These are phyloP conservation scores for Lachancea quebecensis DNA, from an alignment of 805 yeast species.

Conservation along the genomic window DNA sequence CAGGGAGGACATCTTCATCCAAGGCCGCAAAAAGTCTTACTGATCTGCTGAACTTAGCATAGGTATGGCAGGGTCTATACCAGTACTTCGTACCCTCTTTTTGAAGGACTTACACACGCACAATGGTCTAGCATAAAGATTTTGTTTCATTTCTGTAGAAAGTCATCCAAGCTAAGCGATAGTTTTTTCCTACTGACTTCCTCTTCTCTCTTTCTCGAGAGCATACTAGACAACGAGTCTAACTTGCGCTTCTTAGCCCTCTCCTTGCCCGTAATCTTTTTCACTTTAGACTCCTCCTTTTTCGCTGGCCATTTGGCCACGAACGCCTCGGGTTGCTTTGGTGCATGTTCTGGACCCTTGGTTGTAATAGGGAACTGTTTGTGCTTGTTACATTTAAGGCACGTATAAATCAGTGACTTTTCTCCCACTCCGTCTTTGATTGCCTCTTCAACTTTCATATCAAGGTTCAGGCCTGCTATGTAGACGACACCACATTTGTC, in stretches of 20 bases:
- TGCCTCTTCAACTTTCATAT: slow-evolving; percentile 15
- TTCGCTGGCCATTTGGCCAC: slow-evolving; percentile 25
- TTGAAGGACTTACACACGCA: too few species aligned
- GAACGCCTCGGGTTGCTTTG: slow-evolving; percentile 7
- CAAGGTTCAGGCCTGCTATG: slow-evolving; percentile 27
- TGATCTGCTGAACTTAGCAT: slow-evolving; percentile 6
- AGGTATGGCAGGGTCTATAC: background rate
- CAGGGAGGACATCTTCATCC: background rate
- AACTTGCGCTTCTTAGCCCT: slow-evolving; percentile 43
- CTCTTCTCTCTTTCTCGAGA: slow-evolving; percentile 37
- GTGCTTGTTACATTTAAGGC: slow-evolving; percentile 24
- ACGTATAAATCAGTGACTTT: slow-evolving; percentile 21
- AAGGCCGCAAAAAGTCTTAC: slow-evolving; percentile 7
- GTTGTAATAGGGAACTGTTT: slow-evolving; percentile 12
- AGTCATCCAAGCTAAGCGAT: slow-evolving; percentile 43
- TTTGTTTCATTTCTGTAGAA: slow-evolving; percentile 33
- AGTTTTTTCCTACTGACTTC: slow-evolving; percentile 29
- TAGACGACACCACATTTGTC: slow-evolving; percentile 26
- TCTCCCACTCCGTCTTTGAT: background rate
- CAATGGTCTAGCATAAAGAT: background rate
- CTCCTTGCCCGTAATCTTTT: slow-evolving; percentile 28
- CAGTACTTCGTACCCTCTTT: too few species aligned
- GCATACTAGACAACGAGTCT: slow-evolving; percentile 37
- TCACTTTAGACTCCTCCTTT: background rate
- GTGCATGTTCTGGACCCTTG: background rate